Percentiles rank a stretch among this genome's conserved stretches.
Evolutionary conservation across 352 stramenopile genomes (phyloP).

Genomic region (Nothophytophthora sp.): DNA sequence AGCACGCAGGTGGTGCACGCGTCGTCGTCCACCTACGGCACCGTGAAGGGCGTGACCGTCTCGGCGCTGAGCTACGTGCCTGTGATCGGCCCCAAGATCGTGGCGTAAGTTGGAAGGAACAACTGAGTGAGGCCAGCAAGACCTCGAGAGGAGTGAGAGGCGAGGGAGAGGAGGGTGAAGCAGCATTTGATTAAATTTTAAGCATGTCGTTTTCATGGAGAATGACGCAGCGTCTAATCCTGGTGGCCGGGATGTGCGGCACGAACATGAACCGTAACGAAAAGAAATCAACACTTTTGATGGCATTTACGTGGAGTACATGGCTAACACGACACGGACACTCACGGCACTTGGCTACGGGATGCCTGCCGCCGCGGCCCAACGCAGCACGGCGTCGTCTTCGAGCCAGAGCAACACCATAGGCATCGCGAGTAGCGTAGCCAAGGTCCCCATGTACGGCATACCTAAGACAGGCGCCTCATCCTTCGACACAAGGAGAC

Average conservation of each 20-base stretch:
- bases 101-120: slow-evolving; percentile 31
- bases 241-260: not conserved
- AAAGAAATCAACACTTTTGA: too few species aligned
- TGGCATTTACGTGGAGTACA: too few species aligned
- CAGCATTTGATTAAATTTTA: not conserved
- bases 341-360: not conserved
- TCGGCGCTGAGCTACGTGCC: slow-evolving; percentile 57
- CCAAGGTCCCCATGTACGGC: slow-evolving; percentile 9
- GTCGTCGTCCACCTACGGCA: slow-evolving; percentile 57
- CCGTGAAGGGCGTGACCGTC: slow-evolving; percentile 46
- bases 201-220: not conserved
- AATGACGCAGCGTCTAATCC: not conserved
- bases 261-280: slow-evolving; percentile 5
- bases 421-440: slow-evolving; percentile 6
- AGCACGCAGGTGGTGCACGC: slow-evolving; percentile 54
- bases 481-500: not conserved
- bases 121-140: not conserved
- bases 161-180: not conserved
- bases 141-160: not conserved
- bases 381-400: slow-evolving; percentile 12
- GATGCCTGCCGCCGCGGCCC: slow-evolving; percentile 8
- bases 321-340: too few species aligned
- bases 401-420: slow-evolving; percentile 18
- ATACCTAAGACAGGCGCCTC: not conserved
- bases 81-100: slow-evolving; percentile 57